phyloP scores from a whole-genome alignment of 2,329 filamentous ascomycete genomes.

The Waltergamsia citrina region DNA sequence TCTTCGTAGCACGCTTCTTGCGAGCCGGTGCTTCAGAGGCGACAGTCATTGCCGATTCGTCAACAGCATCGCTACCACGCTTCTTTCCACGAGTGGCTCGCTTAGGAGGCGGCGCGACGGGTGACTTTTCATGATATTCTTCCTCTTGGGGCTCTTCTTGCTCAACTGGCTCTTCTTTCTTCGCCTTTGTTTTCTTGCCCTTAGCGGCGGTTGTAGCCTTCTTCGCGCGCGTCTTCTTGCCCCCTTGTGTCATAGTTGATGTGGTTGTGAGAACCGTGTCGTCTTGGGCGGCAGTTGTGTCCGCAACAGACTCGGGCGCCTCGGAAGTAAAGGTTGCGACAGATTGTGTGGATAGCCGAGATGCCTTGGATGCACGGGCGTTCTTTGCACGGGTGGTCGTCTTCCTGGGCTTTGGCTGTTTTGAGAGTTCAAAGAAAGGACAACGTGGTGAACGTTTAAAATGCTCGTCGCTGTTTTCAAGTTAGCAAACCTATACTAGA shows the following conservation, averaged over 20 bases:
- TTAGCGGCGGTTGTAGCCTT: conserved; percentile 41
- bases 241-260: conserved; percentile 48
- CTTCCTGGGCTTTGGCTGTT: conserved; percentile 46
- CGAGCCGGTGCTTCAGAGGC: conserved; percentile 38
- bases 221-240: conserved; percentile 48
- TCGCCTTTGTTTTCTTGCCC: conserved; percentile 23
- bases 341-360: conserved; percentile 54
- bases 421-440: conserved; percentile 67
- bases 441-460: conserved; percentile 69
- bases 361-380: conserved; percentile 57
- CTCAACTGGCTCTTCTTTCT: conserved; percentile 41
- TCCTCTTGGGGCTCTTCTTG: conserved; percentile 8
- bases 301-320: conserved; percentile 32
- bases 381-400: conserved; percentile 42
- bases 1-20: conserved; percentile 47
- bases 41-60: conserved; percentile 32
- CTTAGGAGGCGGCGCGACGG: conserved; percentile 26
- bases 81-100: conserved; percentile 45
- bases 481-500: conserved; percentile 15
- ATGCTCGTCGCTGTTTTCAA: conserved; percentile 64
- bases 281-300: conserved; percentile 39
- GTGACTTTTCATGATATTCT: conserved; percentile 21
- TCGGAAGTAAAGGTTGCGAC: conserved; percentile 41
- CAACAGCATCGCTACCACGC: conserved; percentile 49
- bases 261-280: conserved; percentile 51